A percentile compares a stretch with the other conserved stretches of the same genome.
These are phyloP conservation scores for Monosporascus sp. DNA, from an alignment of 2,329 filamentous ascomycete genomes.

Conservation along the genomic window DNA sequence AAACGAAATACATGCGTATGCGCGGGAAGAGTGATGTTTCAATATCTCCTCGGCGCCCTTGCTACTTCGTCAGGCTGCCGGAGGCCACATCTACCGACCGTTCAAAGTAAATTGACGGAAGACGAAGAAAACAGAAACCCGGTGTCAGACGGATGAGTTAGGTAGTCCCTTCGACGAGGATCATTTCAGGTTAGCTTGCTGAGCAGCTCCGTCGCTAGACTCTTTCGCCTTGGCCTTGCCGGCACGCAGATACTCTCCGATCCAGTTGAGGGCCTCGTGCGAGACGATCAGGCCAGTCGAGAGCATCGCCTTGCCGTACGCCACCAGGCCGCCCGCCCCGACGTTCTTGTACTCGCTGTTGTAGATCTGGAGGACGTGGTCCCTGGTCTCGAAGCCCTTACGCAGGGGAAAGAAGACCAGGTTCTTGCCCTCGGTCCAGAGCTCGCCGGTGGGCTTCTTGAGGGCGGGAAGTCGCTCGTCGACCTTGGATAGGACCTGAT, in stretches of 20 bases:
- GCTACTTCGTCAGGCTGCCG: too few species aligned
- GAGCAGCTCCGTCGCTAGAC: slow-evolving; percentile 41
- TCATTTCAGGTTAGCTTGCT: slow-evolving; percentile 12
- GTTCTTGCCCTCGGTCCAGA: slow-evolving; percentile 59
- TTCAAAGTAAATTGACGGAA: too few species aligned
- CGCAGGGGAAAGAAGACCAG: slow-evolving; percentile 58
- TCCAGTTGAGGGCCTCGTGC: slow-evolving; percentile 57
- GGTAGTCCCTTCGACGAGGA: too few species aligned
- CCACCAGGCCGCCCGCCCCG: slow-evolving; percentile 58
- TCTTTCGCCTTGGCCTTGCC: slow-evolving; percentile 60
- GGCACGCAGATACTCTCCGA: slow-evolving; percentile 51
- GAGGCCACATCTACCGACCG: too few species aligned
- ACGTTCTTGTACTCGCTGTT: slow-evolving; percentile 56
- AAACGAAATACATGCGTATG: too few species aligned
- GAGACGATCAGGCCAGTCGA: slow-evolving; percentile 62
- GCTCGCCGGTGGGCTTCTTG: slow-evolving; percentile 68
- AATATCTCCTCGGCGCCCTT: too few species aligned
- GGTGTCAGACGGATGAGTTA: too few species aligned
- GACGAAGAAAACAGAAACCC: too few species aligned
- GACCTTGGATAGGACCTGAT: slow-evolving; percentile 63
- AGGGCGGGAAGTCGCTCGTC: slow-evolving; percentile 67
- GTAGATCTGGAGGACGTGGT: slow-evolving; percentile 55
- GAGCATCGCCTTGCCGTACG: slow-evolving; percentile 63
- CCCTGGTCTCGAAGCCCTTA: slow-evolving; percentile 55
- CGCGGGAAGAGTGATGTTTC: too few species aligned